Conservation (phyloP, 768 basidiomycete genomes). For the Phylloporus sp. region DNA sequence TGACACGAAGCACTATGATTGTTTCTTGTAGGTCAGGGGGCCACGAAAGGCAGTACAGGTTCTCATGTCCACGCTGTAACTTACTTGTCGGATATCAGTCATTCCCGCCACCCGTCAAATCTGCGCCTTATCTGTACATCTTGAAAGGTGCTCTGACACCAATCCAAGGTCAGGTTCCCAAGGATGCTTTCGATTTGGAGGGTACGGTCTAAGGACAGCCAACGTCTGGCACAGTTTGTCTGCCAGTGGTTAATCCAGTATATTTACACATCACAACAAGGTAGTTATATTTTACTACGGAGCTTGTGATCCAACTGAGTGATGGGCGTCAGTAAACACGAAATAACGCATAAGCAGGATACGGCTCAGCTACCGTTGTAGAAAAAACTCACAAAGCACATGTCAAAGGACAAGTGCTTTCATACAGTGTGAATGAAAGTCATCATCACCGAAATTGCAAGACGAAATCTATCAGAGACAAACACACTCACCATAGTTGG, state of each 20-base stretch:
- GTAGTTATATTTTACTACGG: background rate
- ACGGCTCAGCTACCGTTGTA: slow-evolving; percentile 85
- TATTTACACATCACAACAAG: background rate
- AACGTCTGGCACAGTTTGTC: slow-evolving; percentile 8
- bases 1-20: slow-evolving; percentile 18
- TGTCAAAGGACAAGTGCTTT: slow-evolving; percentile 41
- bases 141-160: slow-evolving; percentile 80
- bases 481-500: slow-evolving; percentile 20
- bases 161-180: slow-evolving; percentile 80
- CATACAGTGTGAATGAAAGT: slow-evolving; percentile 74
- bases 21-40: slow-evolving; percentile 47
- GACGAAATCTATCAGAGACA: background rate
- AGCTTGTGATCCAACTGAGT: background rate
- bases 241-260: background rate
- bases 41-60: slow-evolving; percentile 72
- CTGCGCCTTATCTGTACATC: slow-evolving; percentile 75
- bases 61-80: slow-evolving; percentile 48
- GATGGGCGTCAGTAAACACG: slow-evolving; percentile 6
- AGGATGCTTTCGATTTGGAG: slow-evolving; percentile 73
- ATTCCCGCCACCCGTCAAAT: slow-evolving; percentile 68
- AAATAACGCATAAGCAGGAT: slow-evolving; percentile 4
- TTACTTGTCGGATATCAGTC: slow-evolving; percentile 65
- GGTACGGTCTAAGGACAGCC: background rate
- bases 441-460: slow-evolving; percentile 41
- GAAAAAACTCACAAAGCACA: slow-evolving; percentile 51